Percentiles rank a stretch among this genome's conserved stretches.
phyloP scores from a whole-genome alignment of 2,329 filamentous ascomycete species.

The Nemania diffusa region DNA sequence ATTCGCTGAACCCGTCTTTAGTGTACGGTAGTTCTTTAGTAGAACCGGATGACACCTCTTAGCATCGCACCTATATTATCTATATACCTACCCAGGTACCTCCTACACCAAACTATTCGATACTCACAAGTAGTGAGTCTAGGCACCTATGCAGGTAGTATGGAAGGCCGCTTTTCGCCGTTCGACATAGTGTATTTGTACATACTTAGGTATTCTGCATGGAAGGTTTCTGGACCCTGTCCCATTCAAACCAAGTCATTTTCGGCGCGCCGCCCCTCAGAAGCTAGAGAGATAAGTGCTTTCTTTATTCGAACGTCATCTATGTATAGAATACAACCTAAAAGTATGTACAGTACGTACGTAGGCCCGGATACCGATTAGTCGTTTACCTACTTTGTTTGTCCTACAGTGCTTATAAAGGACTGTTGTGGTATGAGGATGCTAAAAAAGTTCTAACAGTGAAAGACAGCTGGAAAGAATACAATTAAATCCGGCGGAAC shows the following conservation, averaged over 20 bases:
- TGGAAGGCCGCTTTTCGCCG: no score
- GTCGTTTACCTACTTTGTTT: constrained; percentile 11
- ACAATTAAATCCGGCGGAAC: constrained; percentile 5
- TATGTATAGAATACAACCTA: no score
- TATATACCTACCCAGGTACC: no score
- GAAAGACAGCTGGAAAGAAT: background rate
- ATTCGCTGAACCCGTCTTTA: constrained; percentile 23
- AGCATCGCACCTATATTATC: background rate
- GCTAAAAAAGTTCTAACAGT: background rate
- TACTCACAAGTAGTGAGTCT: no score
- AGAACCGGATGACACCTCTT: background rate
- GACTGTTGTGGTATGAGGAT: no score
- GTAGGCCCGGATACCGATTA: constrained; percentile 26
- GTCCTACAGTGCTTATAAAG: background rate
- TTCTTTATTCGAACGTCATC: constrained; percentile 32
- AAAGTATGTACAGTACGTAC: background rate
- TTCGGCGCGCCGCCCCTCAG: background rate
- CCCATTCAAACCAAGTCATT: constrained; percentile 4
- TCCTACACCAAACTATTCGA: no score
- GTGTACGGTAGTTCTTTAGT: constrained; percentile 24
- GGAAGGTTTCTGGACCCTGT: constrained; percentile 21
- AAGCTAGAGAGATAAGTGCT: background rate
- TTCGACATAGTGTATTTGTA: no score
- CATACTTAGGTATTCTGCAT: constrained; percentile 22
- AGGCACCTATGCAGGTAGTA: background rate